phyloP scores from a whole-genome alignment of 768 basidiomycete species.

The Udeniomyces megalosporus region DNA sequence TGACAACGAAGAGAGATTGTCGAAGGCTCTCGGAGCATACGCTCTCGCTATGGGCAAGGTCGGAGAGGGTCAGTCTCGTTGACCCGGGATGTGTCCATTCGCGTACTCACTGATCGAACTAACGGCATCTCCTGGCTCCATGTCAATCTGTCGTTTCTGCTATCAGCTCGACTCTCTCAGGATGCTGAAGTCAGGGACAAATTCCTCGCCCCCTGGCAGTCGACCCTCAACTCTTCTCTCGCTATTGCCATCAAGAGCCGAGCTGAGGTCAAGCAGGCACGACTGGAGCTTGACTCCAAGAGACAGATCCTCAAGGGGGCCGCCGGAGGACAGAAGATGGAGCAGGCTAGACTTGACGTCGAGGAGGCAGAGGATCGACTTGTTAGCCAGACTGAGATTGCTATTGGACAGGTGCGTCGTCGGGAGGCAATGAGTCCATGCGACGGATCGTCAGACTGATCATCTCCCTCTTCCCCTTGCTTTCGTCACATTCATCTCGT shows the following conservation, averaged over 20 bases:
- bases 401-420: slow-evolving; percentile 41
- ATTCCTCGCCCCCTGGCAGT: slow-evolving; percentile 74
- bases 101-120: too few relatives aligned
- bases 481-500: background rate
- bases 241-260: slow-evolving; percentile 83
- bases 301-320: slow-evolving; percentile 74
- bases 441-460: too few relatives aligned
- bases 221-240: slow-evolving; percentile 66
- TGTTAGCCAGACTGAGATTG: slow-evolving; percentile 62
- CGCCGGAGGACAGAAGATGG: slow-evolving; percentile 48
- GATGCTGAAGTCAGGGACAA: slow-evolving; percentile 47
- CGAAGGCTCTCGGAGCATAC: slow-evolving; percentile 60
- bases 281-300: slow-evolving; percentile 78
- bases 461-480: slow-evolving; percentile 6
- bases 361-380: slow-evolving; percentile 39
- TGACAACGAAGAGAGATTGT: slow-evolving; percentile 39
- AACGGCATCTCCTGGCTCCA: too few relatives aligned
- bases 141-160: slow-evolving; percentile 34
- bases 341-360: slow-evolving; percentile 51
- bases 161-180: slow-evolving; percentile 49
- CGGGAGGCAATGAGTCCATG: slow-evolving; percentile 57
- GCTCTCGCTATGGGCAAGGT: slow-evolving; percentile 64
- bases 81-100: too few relatives aligned
- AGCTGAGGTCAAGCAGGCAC: slow-evolving; percentile 57
- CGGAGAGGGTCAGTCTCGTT: slow-evolving; percentile 4